Base-by-base conservation (phyloP, 176 grass and related monocot genomes). In the Avena eriantha region DNA sequence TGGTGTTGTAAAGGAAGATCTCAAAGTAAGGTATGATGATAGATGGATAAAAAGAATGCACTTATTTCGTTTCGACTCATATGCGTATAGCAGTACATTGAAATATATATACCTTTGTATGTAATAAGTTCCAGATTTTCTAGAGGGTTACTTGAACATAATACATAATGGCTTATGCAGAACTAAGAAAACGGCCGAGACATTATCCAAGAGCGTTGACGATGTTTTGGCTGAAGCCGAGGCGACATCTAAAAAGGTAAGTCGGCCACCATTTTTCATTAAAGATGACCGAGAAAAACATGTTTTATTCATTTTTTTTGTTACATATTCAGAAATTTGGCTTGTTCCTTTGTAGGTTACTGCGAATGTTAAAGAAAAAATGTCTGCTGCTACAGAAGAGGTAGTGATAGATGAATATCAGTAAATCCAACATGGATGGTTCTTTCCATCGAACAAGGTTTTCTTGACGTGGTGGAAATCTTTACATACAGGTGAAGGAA, bases 1-100 rank as follows among this genome's bases (percentile, higher is more conserved):
- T 84, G 93, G 82, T 78, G 96, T 92, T 49, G 93, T 96, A 57
- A 92, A 95, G 78, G 96, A 98, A 84, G 96, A 95, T 86, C 79
- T 98, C 75, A 98, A 96, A 94, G 84, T 90, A 82, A 98, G 93
- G 96, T 96, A 95, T 85, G 67, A 95, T 85, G 67, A 57, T 85
- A 83, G 48, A 3, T 63, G 77, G 31, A 23, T 22, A 65, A 57
- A 70, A 90, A 9, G 4, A n/a, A 24, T 19, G 4, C 66, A 73
- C 14, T 73, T 46, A 8, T 83, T 55, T 65, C 54, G 47, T 73
- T 72, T 82, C 63, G 19, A 36, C 16, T 35, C 80, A 64, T 86
- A 74, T 82, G 43, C 22, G 55, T 73, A 63, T 79, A 59, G 45
- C 69, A 33, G 34, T 83, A 4, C 34, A 57, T 79, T 34, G 18